Evolutionary conservation across 352 stramenopile genomes (phyloP).

Genomic region (Globisporangium perplexum): DNA sequence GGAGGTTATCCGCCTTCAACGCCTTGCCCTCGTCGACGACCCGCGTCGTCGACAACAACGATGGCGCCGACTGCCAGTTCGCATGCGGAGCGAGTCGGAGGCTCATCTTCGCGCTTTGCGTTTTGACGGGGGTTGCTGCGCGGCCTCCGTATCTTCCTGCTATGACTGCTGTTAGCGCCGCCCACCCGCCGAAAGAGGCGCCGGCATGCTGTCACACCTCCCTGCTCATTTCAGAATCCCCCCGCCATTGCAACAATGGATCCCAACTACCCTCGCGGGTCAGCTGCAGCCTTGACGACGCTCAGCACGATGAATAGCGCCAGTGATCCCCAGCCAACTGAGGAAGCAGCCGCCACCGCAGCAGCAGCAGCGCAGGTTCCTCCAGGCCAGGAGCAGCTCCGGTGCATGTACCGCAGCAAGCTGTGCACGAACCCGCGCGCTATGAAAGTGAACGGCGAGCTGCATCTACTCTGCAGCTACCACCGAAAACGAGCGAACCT

Average conservation of each 20-base stretch:
- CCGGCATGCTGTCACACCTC: too few species aligned
- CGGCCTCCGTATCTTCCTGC: neutral
- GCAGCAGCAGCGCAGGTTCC: neutral
- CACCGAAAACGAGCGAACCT: slow-evolving; percentile 33
- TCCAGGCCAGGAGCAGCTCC: neutral
- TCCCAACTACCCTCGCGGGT: neutral
- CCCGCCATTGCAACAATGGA: neutral
- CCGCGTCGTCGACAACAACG: too few species aligned
- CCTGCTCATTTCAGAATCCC: neutral
- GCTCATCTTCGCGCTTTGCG: neutral
- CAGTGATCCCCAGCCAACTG: neutral
- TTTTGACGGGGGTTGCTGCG: neutral
- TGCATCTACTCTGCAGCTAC: slow-evolving; percentile 29
- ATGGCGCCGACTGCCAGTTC: neutral
- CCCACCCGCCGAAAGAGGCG: neutral
- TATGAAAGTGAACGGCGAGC: slow-evolving; percentile 31
- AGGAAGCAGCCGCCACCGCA: neutral
- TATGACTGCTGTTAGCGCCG: too few species aligned
- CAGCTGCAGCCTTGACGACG: neutral
- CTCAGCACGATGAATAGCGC: neutral
- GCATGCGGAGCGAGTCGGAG: neutral
- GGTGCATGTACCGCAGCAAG: slow-evolving; percentile 24
- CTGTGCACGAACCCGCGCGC: slow-evolving; percentile 24
- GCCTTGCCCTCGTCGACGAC: too few species aligned
- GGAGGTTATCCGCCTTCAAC: too few species aligned